These are phyloP conservation scores for Aspergillus panamensis DNA, from an alignment of 495 filamentous ascomycete species.

Conservation along the genomic window DNA sequence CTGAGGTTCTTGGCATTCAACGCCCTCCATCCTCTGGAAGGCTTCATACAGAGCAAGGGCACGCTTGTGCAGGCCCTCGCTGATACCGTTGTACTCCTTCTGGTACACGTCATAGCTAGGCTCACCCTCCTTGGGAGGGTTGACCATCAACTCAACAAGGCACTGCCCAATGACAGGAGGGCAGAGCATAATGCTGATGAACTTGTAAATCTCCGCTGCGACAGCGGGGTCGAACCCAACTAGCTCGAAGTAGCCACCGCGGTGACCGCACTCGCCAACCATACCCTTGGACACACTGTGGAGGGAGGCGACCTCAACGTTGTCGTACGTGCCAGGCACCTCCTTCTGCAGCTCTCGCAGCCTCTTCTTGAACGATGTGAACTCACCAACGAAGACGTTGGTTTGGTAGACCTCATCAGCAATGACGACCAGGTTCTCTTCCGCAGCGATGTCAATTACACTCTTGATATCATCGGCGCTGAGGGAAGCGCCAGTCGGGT, in stretches of 20 bases:
- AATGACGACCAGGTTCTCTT: constrained; percentile 82
- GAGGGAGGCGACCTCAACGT: constrained; percentile 80
- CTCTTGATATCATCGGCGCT: constrained; percentile 69
- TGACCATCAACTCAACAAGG: constrained; percentile 93
- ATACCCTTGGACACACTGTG: constrained; percentile 93
- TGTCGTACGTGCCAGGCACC: constrained; percentile 68
- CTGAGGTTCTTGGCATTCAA: constrained; percentile 77
- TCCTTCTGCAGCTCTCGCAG: constrained; percentile 80
- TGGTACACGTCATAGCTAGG: constrained; percentile 78
- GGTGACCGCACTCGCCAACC: constrained; percentile 97
- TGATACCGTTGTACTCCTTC: constrained; percentile 78
- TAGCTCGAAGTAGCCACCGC: constrained; percentile 95
- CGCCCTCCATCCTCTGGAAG: constrained; percentile 92
- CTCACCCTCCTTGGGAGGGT: constrained; percentile 79
- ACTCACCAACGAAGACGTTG: constrained; percentile 91
- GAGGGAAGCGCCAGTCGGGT: constrained; percentile 89
- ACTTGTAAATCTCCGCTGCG: constrained; percentile 94
- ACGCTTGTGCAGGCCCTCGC: constrained; percentile 66
- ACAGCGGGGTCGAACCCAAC: constrained; percentile 83
- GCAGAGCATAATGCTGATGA: constrained; percentile 92
- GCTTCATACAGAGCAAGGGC: constrained; percentile 82
- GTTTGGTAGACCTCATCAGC: constrained; percentile 99
- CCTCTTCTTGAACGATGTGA: constrained; percentile 89
- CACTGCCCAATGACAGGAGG: constrained; percentile 94
- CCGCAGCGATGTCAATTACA: constrained; percentile 78